Conservation (phyloP, 1,284 basidiomycete species). For the Moesziomyces sp. region DNA sequence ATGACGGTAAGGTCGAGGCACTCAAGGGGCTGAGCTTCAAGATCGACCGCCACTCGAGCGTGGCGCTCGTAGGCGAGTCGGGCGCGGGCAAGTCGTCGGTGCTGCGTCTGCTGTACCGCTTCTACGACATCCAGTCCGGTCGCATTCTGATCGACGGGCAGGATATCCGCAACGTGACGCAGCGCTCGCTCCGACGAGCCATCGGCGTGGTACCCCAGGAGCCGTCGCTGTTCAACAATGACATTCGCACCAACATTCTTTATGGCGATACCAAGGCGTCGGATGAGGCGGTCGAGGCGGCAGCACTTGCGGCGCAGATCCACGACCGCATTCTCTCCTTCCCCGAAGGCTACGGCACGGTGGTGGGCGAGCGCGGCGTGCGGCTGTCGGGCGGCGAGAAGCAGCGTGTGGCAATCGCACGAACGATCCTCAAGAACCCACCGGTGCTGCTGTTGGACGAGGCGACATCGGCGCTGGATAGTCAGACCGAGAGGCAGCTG, state of each 20-base stretch:
- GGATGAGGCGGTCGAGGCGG: constrained; percentile 59
- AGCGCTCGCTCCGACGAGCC: constrained; percentile 77
- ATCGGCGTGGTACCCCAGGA: constrained; percentile 76
- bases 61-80: constrained; percentile 71
- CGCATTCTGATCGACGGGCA: constrained; percentile 78
- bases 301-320: constrained; percentile 65
- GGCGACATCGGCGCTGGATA: constrained; percentile 74
- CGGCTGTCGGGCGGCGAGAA: constrained; percentile 76
- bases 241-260: constrained; percentile 71
- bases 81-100: constrained; percentile 85
- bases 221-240: constrained; percentile 79
- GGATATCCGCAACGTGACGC: constrained; percentile 85
- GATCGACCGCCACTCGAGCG: constrained; percentile 74
- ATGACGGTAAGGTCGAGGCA: constrained; percentile 79
- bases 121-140: constrained; percentile 78
- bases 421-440: constrained; percentile 86
- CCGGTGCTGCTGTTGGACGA: constrained; percentile 85
- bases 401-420: constrained; percentile 85
- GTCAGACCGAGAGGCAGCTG: constrained; percentile 62
- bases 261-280: constrained; percentile 60
- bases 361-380: constrained; percentile 83
- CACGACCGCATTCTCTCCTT: constrained; percentile 71
- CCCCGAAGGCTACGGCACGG: constrained; percentile 81
- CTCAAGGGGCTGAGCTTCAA: constrained; percentile 83
- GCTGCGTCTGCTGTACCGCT: constrained; percentile 83